Evolutionary conservation across 768 basidiomycete species (phyloP), one percentile per base, ranked within the genome.

Genomic region (Pisolithus orientalis): DNA sequence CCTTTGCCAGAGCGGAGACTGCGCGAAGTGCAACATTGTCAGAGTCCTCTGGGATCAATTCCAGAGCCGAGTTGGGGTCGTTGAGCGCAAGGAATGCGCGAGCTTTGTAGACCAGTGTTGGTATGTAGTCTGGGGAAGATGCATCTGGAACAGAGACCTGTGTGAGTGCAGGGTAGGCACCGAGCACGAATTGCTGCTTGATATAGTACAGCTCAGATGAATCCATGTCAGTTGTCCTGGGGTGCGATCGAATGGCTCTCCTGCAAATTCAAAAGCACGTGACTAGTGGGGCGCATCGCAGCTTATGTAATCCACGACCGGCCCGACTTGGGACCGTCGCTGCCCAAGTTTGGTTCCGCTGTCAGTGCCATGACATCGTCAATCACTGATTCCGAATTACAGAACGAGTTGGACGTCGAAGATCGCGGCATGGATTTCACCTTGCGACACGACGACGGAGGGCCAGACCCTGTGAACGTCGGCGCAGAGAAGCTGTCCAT

Each of bases 131-230:
- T 14, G 80, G 71, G 5, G 85, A 85, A 29, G 75, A 74, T 44
- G 76, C 61, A 53, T 83, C 80, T 4, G 88, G 87, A 3, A 83
- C 67, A 1, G 79, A 59, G 48, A 80, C 62, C 47, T 75, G 71
- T 39, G 77, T 69, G 47, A 90, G 71, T n/a, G 80, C 62, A 61
- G 80, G 80, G 69, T 83, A 90, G 39, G 88, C 85, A 49, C 87
- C 85, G 24, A 91, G 80, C 34, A 80, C 76, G 63, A 91, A 92
- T 58, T 87, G 87, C 54, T 90, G 83, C 65, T 82, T 84, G 67
- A 84, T 70, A 57, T 82, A 77, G 66, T 85, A 88, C 4, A 87
- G 69, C 51, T 83, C 74, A 6, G 81, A 75, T 4, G 82, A 84
- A 48, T 77, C 77, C 80, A 82, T 81, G 37, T 51, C 57, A 25